Conservation (phyloP, 495 filamentous ascomycete species). For the Hyaloscypha variabilis region DNA sequence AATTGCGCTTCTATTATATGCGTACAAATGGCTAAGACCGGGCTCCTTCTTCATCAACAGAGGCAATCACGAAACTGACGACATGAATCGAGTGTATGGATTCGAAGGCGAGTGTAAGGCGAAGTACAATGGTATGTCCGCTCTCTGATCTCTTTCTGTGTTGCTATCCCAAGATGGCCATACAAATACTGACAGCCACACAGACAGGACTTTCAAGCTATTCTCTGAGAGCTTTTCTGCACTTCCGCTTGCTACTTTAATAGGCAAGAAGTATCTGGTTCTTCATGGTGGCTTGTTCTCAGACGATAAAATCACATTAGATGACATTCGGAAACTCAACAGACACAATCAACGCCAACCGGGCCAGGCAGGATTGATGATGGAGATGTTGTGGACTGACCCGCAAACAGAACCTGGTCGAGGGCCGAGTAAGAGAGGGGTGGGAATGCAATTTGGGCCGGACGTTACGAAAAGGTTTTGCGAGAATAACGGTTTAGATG, state of each 20-base stretch:
- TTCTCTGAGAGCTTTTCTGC: slow-evolving; percentile 99
- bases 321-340: slow-evolving; percentile 92
- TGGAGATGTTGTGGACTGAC: slow-evolving; percentile 99
- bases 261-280: slow-evolving; percentile 89
- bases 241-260: slow-evolving; percentile 86
- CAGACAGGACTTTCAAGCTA: slow-evolving; percentile 85
- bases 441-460: slow-evolving; percentile 94
- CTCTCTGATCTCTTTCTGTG: neutral
- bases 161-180: neutral
- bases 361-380: slow-evolving; percentile 96
- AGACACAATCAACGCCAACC: slow-evolving; percentile 92
- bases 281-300: slow-evolving; percentile 97
- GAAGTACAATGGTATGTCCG: slow-evolving; percentile 75
- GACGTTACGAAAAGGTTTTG: slow-evolving; percentile 98
- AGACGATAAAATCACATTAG: slow-evolving; percentile 88
- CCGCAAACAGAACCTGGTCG: slow-evolving; percentile 84
- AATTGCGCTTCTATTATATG: slow-evolving; percentile 90
- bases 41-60: slow-evolving; percentile 92
- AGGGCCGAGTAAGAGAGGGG: slow-evolving; percentile 93
- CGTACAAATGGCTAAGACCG: slow-evolving; percentile 94
- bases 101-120: slow-evolving; percentile 98
- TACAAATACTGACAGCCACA: neutral
- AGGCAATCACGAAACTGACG: slow-evolving; percentile 98
- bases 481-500: slow-evolving; percentile 90
- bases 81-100: slow-evolving; percentile 99